phyloP scores from a whole-genome alignment of 371 early-diverging fungal species.

The Rozella allomycis region DNA sequence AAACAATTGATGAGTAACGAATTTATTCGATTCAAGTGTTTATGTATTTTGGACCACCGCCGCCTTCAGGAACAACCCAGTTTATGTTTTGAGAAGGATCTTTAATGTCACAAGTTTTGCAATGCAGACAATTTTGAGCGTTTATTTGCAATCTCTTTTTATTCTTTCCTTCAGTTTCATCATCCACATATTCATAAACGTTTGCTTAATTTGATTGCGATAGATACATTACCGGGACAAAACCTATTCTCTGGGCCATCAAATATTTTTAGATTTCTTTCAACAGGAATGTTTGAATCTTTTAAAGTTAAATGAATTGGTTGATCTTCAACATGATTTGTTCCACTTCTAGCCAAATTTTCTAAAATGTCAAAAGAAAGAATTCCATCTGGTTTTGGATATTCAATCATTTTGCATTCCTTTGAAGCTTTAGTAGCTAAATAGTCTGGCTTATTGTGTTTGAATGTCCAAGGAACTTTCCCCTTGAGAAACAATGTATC shows the following conservation, averaged over 20 bases:
- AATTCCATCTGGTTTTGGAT: slow-evolving; percentile 91
- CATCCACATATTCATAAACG: slow-evolving; percentile 92
- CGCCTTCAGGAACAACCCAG: slow-evolving; percentile 69
- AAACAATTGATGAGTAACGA: no score
- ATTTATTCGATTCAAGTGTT: slow-evolving; percentile 32
- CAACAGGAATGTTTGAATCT: slow-evolving; percentile 46
- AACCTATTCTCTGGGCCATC: slow-evolving; percentile 90
- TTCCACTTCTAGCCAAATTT: slow-evolving; percentile 77
- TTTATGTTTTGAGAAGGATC: slow-evolving; percentile 67
- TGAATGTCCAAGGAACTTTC: slow-evolving; percentile 76
- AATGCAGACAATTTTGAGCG: slow-evolving; percentile 92
- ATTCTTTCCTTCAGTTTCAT: slow-evolving; percentile 50
- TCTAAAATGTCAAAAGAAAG: slow-evolving; percentile 82
- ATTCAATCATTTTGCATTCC: slow-evolving; percentile 60
- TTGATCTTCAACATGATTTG: slow-evolving; percentile 86
- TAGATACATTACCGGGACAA: slow-evolving; percentile 51
- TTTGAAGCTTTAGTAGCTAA: slow-evolving; percentile 33
- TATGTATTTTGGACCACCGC: slow-evolving; percentile 66
- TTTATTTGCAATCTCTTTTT: slow-evolving; percentile 90
- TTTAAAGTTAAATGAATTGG: slow-evolving; percentile 37
- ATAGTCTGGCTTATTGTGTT: slow-evolving; percentile 67
- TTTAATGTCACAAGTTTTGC: slow-evolving; percentile 98
- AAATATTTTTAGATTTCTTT: slow-evolving; percentile 56
- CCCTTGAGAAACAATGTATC: slow-evolving; percentile 74
- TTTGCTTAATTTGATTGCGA: slow-evolving; percentile 37